phyloP scores from a whole-genome alignment of 2,329 filamentous ascomycete species.

The Pyrenophora tritici-repentis region DNA sequence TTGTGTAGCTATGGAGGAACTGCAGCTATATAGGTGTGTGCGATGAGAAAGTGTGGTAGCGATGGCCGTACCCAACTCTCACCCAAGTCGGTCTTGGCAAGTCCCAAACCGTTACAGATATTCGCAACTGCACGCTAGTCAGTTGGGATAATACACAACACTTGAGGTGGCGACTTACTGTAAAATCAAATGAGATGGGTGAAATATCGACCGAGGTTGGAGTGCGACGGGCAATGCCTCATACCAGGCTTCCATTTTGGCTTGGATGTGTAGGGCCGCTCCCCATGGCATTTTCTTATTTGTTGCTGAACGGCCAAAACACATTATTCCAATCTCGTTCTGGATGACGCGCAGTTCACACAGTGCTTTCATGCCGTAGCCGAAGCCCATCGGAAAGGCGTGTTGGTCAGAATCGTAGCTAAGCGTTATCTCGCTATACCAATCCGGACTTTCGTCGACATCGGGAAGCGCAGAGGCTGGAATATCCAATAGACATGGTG shows the following conservation, averaged over 20 bases:
- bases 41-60: no score
- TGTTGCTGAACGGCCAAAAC: background rate
- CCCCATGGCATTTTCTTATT: constrained; percentile 5
- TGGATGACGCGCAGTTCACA: constrained; percentile 16
- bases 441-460: constrained; percentile 7
- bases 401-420: constrained; percentile 1
- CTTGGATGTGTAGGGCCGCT: constrained; percentile 7
- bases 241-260: constrained; percentile 14
- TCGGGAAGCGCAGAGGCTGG: constrained; percentile 17
- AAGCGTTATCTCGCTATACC: constrained; percentile 23
- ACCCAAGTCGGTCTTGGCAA: no score
- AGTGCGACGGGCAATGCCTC: constrained; percentile 6
- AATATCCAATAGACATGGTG: constrained; percentile 7
- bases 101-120: no score
- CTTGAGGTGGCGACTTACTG: constrained; percentile 10
- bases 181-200: constrained; percentile 16
- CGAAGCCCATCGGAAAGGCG: constrained; percentile 3
- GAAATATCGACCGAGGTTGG: constrained; percentile 7
- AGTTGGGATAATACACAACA: background rate
- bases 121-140: background rate
- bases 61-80: no score
- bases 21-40: no score
- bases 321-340: constrained; percentile 10
- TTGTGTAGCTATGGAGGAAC: no score
- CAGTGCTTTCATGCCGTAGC: constrained; percentile 13